Evolutionary conservation across 352 stramenopile species (phyloP).

Genomic region (Phytopythium oedochilum): DNA sequence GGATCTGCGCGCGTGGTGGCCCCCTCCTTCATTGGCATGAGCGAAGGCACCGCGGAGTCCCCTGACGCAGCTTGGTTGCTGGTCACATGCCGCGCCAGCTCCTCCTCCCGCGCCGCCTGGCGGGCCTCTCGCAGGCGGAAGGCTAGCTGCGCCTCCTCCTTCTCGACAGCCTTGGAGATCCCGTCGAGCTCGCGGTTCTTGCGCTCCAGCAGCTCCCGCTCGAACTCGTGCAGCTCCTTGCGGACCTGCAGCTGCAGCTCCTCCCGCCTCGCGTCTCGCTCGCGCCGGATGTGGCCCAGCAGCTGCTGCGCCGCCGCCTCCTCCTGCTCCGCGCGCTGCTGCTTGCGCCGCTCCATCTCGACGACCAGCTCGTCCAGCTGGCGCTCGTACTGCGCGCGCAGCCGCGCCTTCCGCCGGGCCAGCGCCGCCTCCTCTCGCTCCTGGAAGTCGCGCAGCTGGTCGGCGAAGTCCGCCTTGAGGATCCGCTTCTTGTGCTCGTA

Average conservation of each 20-base stretch:
- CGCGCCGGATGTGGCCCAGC: conserved; percentile 43
- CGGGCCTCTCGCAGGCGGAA: conserved; percentile 24
- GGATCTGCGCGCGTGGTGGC: neutral
- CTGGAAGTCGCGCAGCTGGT: conserved; percentile 61
- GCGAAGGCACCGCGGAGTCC: neutral
- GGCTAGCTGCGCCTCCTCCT: conserved; percentile 37
- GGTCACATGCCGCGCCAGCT: conserved; percentile 12
- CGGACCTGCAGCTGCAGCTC: conserved; percentile 39
- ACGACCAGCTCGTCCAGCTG: conserved; percentile 57
- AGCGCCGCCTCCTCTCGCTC: conserved; percentile 65
- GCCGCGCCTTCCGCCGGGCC: conserved; percentile 57
- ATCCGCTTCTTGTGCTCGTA: conserved; percentile 77
- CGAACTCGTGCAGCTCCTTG: conserved; percentile 44
- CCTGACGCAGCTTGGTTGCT: neutral
- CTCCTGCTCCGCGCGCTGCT: conserved; percentile 56
- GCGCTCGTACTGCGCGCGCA: conserved; percentile 57
- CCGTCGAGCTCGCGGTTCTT: conserved; percentile 39
- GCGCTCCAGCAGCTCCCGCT: conserved; percentile 38
- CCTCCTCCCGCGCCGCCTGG: conserved; percentile 31
- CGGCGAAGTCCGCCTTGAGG: conserved; percentile 51
- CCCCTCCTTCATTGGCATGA: neutral
- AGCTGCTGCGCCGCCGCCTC: conserved; percentile 43
- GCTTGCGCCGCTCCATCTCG: conserved; percentile 54
- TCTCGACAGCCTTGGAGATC: conserved; percentile 31
- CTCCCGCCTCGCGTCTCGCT: conserved; percentile 39